Base-by-base conservation (phyloP, 2,329 filamentous ascomycete genomes). In the Raffaelea ambrosiae region DNA sequence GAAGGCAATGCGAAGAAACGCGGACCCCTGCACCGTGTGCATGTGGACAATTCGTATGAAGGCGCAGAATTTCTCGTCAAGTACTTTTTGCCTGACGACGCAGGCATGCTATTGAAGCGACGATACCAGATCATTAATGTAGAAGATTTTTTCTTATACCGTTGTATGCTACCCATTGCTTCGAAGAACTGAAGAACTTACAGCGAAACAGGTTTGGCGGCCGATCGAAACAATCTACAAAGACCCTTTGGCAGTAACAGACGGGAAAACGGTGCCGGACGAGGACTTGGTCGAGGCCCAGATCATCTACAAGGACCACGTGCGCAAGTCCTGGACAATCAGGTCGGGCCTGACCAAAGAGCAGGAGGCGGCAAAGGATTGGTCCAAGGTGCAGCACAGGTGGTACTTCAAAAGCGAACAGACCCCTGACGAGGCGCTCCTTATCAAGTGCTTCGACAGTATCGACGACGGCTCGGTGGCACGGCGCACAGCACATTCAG, bases 1-100 rank as follows among this genome's bases (percentile, higher is more conserved):
- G 48, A 79, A 72, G 21, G 82, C 76, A 81, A 76, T 61, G 56
- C 74, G 71, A 43, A 66, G 57, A 70, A 87, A 61, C 73, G 78
- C 20, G 67, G 68, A 1, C 71, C 72, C 1, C 66, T 73, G 4
- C 64, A 68, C 47, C 65, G 69, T 20, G 71, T 71, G 0, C 72
- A 75, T 51, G 69, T 74, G 50, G 72, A 74, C 52, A 70, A 59
- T 54, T 61, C 59, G 7, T 57, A 58, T 50, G 45, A 50, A 10
- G 58, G 58, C n/a, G 58, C 58, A 11, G 48, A 49, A 39, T 52
- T 58, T 40, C 53, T 57, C 20, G 43, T 59, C 23, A 33, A 48
- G 5, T 53, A 54, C 40, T 35, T 48, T 19, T 48, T 61, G 19
- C 51, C 53, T 0, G 51, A 45, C 38, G 53, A 57, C 23, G 53